Evolutionary conservation across 352 stramenopile genomes (phyloP).

Genomic region (Bremia lactucae): DNA sequence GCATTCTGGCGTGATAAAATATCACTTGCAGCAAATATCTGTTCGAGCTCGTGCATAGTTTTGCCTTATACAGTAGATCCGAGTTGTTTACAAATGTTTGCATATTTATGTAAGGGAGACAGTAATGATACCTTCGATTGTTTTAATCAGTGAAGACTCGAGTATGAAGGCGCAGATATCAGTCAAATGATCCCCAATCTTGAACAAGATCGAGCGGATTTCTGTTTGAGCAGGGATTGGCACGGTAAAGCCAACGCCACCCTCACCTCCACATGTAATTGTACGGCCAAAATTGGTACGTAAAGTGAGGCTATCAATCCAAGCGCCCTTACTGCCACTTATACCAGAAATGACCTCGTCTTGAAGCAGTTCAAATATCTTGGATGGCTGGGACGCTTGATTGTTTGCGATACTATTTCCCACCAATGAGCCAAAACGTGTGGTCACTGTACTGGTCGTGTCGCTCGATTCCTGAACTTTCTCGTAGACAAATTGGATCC

Average conservation of each 20-base stretch:
- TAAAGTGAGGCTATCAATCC: constrained; percentile 54
- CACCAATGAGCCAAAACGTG: constrained; percentile 25
- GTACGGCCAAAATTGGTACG: constrained; percentile 58
- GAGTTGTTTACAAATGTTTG: not conserved
- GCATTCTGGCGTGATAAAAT: constrained; percentile 13
- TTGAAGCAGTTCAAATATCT: constrained; percentile 25
- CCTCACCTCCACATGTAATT: constrained; percentile 43
- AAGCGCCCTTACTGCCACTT: constrained; percentile 57
- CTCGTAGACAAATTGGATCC: constrained; percentile 50
- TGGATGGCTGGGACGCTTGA: constrained; percentile 20
- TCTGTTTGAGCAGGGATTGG: constrained; percentile 20
- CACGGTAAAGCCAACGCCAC: constrained; percentile 46
- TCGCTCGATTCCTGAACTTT: constrained; percentile 1
- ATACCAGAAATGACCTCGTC: constrained; percentile 43
- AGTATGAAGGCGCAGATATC: constrained; percentile 41
- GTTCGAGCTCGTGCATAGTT: constrained; percentile 14
- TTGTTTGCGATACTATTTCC: constrained; percentile 36
- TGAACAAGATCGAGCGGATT: constrained; percentile 51
- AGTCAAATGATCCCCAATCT: constrained; percentile 57
- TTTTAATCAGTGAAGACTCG: constrained; percentile 6
- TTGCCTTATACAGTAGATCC: constrained; percentile 9
- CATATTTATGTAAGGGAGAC: not conserved
- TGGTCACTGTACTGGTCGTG: not conserved
- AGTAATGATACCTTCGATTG: constrained; percentile 14
- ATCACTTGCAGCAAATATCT: constrained; percentile 8